Percentiles rank a stretch among this genome's conserved stretches.
phyloP scores from a whole-genome alignment of 176 grass and related monocot species.

The Avena sativa region DNA sequence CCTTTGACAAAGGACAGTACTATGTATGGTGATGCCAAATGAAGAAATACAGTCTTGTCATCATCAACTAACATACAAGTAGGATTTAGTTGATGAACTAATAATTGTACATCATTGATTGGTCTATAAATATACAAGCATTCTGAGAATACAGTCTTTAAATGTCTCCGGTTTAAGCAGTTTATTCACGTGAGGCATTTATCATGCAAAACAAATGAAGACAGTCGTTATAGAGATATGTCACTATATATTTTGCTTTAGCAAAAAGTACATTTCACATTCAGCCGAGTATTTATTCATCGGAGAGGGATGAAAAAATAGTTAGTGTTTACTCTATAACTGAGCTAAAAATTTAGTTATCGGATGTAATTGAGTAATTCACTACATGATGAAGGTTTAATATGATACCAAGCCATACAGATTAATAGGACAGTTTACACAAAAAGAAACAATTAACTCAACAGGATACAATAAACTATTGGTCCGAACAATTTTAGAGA shows the following conservation, averaged over 20 bases:
- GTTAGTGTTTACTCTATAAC: not conserved
- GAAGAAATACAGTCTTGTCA: not conserved
- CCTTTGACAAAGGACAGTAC: not conserved
- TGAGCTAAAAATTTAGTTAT: not conserved
- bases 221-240: not conserved
- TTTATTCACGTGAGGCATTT: constrained; percentile 21
- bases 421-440: not conserved
- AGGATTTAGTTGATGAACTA: not conserved
- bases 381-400: constrained; percentile 13
- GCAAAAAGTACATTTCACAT: not conserved
- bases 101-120: not conserved
- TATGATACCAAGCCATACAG: not conserved
- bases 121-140: not conserved
- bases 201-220: not conserved
- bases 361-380: constrained; percentile 8
- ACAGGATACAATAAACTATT: not conserved
- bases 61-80: not conserved
- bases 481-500: not conserved
- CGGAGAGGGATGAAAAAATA: not conserved
- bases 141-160: not conserved
- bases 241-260: constrained; percentile 9
- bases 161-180: not conserved
- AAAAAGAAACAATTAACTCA: constrained; percentile 21
- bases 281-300: not conserved
- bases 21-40: not conserved